Percentiles rank a stretch among this genome's conserved stretches.
Evolutionary conservation across 2,329 filamentous ascomycete genomes (phyloP).

Genomic region (Penicillium sp.): DNA sequence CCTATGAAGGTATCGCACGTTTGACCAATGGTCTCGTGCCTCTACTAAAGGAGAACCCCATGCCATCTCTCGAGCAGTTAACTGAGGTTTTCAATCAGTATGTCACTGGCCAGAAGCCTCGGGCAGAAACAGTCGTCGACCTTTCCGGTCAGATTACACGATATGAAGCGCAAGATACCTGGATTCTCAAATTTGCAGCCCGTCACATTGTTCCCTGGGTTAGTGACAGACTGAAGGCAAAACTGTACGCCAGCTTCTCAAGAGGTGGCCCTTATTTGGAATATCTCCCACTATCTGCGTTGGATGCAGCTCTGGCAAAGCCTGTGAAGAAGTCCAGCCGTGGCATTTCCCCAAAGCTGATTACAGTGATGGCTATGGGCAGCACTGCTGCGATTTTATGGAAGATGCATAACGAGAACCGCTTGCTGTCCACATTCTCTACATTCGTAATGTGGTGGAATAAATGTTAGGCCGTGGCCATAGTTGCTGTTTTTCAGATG

Average conservation of each 20-base stretch:
- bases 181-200: constrained; percentile 18
- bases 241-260: constrained; percentile 11
- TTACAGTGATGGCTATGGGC: background rate
- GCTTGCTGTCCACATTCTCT: background rate
- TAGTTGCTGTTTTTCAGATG: too few species aligned
- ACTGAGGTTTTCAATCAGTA: constrained; percentile 18
- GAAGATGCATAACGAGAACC: background rate
- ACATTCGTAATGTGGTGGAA: background rate
- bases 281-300: constrained; percentile 7
- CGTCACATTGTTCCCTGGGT: constrained; percentile 14
- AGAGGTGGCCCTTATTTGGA: constrained; percentile 7
- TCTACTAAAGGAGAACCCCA: constrained; percentile 13
- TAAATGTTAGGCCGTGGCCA: too few species aligned
- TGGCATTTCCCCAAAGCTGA: background rate
- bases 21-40: constrained; percentile 33
- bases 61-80: constrained; percentile 18
- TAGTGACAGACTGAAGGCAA: constrained; percentile 11
- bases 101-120: constrained; percentile 22
- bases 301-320: background rate
- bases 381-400: background rate
- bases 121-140: constrained; percentile 15
- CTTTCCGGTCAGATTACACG: constrained; percentile 24
- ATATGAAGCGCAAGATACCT: constrained; percentile 27
- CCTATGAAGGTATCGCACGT: constrained; percentile 40
- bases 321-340: background rate